Percentiles rank a stretch among this genome's conserved stretches.
Evolutionary conservation across 2,329 filamentous ascomycete species (phyloP).

Genomic region (Rugonectria rugulosa): DNA sequence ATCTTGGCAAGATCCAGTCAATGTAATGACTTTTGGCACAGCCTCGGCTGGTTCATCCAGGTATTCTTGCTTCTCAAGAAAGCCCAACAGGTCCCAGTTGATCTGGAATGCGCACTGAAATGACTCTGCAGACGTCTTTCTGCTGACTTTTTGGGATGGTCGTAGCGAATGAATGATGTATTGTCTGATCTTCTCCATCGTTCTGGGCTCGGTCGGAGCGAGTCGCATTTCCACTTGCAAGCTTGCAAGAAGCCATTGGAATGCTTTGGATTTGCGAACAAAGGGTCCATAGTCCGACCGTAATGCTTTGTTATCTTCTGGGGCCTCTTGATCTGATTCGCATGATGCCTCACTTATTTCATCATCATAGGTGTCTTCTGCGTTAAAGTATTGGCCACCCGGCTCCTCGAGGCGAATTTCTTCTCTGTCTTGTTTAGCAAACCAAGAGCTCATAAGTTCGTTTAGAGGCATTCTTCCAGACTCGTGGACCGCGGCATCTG

Average conservation of each 20-base stretch:
- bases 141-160: background rate
- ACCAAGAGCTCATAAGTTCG: background rate
- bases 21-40: conserved; percentile 3
- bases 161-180: background rate
- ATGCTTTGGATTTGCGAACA: background rate
- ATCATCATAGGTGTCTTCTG: background rate
- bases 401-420: background rate
- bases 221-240: conserved; percentile 3
- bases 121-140: background rate
- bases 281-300: background rate
- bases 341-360: background rate
- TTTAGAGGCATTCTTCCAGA: background rate
- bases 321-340: too few relatives aligned
- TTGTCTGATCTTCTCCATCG: background rate
- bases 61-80: conserved; percentile 8
- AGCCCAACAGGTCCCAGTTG: conserved; percentile 1
- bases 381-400: background rate
- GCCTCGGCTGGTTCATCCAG: background rate
- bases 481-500: background rate
- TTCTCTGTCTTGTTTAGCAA: background rate
- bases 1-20: conserved; percentile 7
- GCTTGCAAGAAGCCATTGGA: conserved; percentile 6
- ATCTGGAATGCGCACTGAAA: background rate
- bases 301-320: background rate
- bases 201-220: conserved; percentile 2